Evolutionary conservation across 768 basidiomycete genomes (phyloP), one percentile per base, ranked within the genome.

Genomic region (Saitozyma sp.): DNA sequence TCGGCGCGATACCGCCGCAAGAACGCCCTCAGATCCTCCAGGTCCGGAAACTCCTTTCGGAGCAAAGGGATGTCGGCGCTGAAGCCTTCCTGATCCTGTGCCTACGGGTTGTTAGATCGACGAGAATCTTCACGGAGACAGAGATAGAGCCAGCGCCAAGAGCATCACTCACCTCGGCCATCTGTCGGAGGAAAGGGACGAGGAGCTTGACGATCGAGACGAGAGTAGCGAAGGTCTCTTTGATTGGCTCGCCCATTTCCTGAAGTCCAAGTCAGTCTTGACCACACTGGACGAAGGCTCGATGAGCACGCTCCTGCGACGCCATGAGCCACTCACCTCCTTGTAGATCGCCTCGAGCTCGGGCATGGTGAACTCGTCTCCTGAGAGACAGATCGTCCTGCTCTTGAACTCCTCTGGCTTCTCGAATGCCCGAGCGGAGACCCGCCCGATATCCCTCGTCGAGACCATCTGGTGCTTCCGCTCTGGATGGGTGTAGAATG

Each of bases 401-500:
- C 54, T 58, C 17, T 41, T 40, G 46, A 52, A 67, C 20, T 41
- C 39, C 9, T 19, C 55, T 16, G 62, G 62, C 17, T 64, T 20
- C n/a, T 60, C 55, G 50, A 70, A 70, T 29, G 68, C 68, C 17
- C 38, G 43, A 0, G 68, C 62, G 8, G 39, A 62, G 13, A 54
- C 68, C 9, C 19, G 40, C 14, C 68, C 68, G 37, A 70, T 70
- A 53, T 70, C 68, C 50, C 54, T 41, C 17, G 53, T 40, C 38
- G 48, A 51, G 54, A 70, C 62, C 37, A 70, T 51, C 53, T 70
- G 65, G 50, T 67, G 65, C 39, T 58, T 64, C 41, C 58, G 29
- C 40, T 70, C 58, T 1, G 68, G 65, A 57, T 70, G 58, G 41
- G 54, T 48, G n/a, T 58, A 20, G 49, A 64, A 66, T 29, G 68